Base-by-base conservation (phyloP, 179 eudicot species). In the Amaranthus tricolor region DNA sequence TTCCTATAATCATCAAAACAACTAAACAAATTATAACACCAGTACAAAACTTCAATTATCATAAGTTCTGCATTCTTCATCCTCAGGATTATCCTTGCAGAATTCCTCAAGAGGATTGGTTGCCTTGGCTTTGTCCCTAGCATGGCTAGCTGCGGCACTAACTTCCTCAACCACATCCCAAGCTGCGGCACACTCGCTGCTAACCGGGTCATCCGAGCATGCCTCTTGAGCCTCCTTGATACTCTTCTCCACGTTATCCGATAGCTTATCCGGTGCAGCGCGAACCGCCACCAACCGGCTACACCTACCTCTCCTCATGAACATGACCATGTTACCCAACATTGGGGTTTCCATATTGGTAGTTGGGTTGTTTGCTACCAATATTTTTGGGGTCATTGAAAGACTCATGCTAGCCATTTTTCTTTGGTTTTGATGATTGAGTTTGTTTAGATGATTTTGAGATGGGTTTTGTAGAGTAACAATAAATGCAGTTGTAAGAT, bases 121-220 rank as follows among this genome's bases (percentile, higher is more conserved):
- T 0, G 82, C 85, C 84, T 95, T 95, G 69, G 78, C 75, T 83
- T 78, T 83, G 81, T 85, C 99, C 89, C 92, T 80, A 2, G 98
- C 98, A 76, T 95, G 99, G 82, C 99, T 91, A 7, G 90, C 95
- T 7, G 98, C 98, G n/a, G 98, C 96, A 73, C 96, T 93, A 58
- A 90, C 84, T 87, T 92, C 97, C 86, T 94, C 97, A 79, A 94
- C 97, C 85, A 89, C 97, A 50, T 94, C 98, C 97, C 98, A 94
- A 5, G 96, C 93, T 0, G 99, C 98, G 50, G 78, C 92, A 55
- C 99, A 95, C 89, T 93, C 99, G 5, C 98, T 95, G 85, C 90
- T 86, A 12, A 60, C 85, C 2, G 98, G 90, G 78, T 89, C 86
- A 0, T 78, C 98, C 7, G 91, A 20, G 77, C 99, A 95, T 6